Base-by-base conservation (phyloP, 257 asterid genomes). In the Solanum piurae region DNA sequence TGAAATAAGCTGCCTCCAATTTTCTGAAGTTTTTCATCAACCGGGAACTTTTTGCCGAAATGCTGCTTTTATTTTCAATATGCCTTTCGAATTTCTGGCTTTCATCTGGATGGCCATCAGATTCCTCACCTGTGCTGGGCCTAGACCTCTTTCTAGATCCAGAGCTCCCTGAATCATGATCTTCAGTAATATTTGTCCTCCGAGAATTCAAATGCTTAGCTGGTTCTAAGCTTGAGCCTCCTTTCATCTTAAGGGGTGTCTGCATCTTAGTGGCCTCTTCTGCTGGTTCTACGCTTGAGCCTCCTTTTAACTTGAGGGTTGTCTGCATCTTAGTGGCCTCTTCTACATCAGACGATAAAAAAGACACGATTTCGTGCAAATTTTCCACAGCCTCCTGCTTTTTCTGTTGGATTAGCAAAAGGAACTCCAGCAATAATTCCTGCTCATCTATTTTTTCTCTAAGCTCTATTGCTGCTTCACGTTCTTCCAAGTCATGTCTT, bases 361-460 rank as follows among this genome's bases (percentile, higher is more conserved):
- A 89, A 31, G 98, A 93, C 83, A 96, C 87, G 4, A 92, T 93
- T 88, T 96, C 98, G 3, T 90, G 92, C 90, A 96, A 91, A 89
- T 76, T 91, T 88, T 94, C 95, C 3, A 94, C 93, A 9, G 92
- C 92, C 76, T 96, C 99, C 80, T 95, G 98, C 90, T 96, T 97
- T 86, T 93, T 91, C 90, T 92, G 99, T 82, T 94, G 98, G 74
- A 93, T 91, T 52, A 93, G 91, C 79, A 94, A 88, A 84, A 97
- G 95, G 87, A 97, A 97, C 87, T 97, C 99, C 87, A 97, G 94
- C 85, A 97, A 88, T 91, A 94, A 87, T 87, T 97, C 99, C 83
- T 95, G 98, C 91, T 97, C 99, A 18, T 97, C 98, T 86, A 97
- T 96, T 85, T 90, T 91, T 89, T 96, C 99, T 85, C 94, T 91